phyloP scores from a whole-genome alignment of 352 stramenopile species.

The Globisporangium spinosum region DNA sequence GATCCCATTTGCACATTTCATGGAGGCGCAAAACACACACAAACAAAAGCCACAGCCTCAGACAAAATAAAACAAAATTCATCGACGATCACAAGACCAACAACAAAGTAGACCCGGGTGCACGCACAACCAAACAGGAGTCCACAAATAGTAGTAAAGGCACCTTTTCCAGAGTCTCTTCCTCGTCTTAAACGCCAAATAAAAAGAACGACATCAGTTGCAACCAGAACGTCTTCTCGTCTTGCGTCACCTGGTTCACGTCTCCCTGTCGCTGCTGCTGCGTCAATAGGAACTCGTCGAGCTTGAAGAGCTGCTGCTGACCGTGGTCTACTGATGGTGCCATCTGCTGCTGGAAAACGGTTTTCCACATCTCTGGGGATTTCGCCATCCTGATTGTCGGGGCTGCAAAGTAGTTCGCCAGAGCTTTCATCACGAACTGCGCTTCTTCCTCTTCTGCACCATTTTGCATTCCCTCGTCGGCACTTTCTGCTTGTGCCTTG shows the following conservation, averaged over 20 bases:
- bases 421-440: background rate
- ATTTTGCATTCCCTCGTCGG: background rate
- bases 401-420: constrained; percentile 4
- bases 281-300: background rate
- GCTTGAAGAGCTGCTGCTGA: background rate
- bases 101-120: background rate
- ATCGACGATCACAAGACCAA: background rate
- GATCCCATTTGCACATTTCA: background rate
- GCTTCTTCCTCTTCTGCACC: background rate
- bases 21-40: background rate
- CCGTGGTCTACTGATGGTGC: background rate
- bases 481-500: background rate
- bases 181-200: constrained; percentile 28
- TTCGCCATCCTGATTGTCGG: background rate
- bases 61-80: background rate
- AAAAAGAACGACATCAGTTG: constrained; percentile 63
- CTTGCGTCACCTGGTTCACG: background rate
- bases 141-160: background rate
- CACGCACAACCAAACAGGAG: constrained; percentile 1
- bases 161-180: background rate
- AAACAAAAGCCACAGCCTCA: background rate
- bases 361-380: constrained; percentile 3
- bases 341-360: constrained; percentile 1
- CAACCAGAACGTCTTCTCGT: constrained; percentile 49
- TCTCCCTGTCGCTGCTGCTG: background rate